These are phyloP conservation scores for Diutina scorzettiae DNA, from an alignment of 1,139 yeast genomes.

Conservation along the genomic window DNA sequence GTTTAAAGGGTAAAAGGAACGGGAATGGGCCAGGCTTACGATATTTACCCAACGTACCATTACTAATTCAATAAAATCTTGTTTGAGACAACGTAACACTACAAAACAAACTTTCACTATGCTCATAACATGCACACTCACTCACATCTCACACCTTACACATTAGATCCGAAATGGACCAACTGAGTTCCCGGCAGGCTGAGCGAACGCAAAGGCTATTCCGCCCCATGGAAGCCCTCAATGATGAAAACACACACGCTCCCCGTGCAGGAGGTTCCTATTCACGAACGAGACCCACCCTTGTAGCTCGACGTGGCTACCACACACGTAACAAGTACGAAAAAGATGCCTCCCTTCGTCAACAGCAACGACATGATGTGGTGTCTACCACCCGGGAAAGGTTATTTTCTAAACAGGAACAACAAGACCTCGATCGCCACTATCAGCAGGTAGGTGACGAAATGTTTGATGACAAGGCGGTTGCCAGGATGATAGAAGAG, in stretches of 20 bases:
- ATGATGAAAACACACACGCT: not conserved
- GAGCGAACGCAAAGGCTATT: not conserved
- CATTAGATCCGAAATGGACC: too few species aligned
- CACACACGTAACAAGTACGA: not conserved
- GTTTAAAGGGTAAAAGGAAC: too few species aligned
- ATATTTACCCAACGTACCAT: too few species aligned
- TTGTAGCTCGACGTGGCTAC: not conserved
- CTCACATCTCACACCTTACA: too few species aligned
- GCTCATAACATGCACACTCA: too few species aligned
- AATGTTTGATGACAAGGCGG: not conserved
- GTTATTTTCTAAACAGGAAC: not conserved
- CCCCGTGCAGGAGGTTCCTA: not conserved
- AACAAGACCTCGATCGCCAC: not conserved
- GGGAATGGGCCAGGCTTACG: too few species aligned
- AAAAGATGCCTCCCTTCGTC: not conserved
- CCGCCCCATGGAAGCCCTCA: constrained; percentile 4
- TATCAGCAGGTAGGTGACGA: not conserved
- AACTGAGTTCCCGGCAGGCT: too few species aligned
- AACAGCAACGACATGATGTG: not conserved
- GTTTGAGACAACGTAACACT: too few species aligned
- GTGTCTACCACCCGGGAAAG: not conserved
- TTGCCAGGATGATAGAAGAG: not conserved
- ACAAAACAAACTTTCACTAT: too few species aligned
- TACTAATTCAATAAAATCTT: too few species aligned
- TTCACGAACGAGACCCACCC: not conserved